These are phyloP conservation scores for Alternaria triticina DNA, from an alignment of 2,329 filamentous ascomycete genomes.

Conservation along the genomic window DNA sequence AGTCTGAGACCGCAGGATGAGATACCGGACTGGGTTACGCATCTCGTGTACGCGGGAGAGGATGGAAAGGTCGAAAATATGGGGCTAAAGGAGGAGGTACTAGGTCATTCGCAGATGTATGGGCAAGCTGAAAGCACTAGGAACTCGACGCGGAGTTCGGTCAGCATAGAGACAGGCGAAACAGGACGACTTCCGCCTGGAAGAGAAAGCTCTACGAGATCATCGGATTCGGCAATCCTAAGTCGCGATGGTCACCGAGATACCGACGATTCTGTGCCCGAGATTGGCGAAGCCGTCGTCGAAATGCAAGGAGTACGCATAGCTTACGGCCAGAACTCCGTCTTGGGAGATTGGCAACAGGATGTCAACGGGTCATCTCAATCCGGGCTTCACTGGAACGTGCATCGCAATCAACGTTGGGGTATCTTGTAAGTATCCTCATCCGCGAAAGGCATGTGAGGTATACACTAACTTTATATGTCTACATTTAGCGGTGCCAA, in stretches of 20 bases:
- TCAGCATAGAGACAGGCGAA: slow-evolving; percentile 34
- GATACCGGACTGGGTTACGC: slow-evolving; percentile 88
- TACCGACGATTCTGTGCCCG: slow-evolving; percentile 20
- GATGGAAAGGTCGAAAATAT: slow-evolving; percentile 70
- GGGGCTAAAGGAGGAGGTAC: slow-evolving; percentile 69
- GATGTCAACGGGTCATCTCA: slow-evolving; percentile 56
- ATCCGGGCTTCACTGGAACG: slow-evolving; percentile 79
- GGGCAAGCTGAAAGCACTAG: slow-evolving; percentile 23
- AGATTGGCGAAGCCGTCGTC: slow-evolving; percentile 72
- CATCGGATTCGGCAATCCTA: slow-evolving; percentile 9
- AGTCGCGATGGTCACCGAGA: slow-evolving; percentile 43
- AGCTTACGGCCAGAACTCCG: slow-evolving; percentile 76
- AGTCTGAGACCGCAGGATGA: slow-evolving; percentile 84
- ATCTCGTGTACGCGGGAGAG: slow-evolving; percentile 74
- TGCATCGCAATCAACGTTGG: slow-evolving; percentile 85
- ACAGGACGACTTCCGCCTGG: slow-evolving; percentile 37
- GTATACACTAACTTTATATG: not conserved
- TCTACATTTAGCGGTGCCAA: slow-evolving; percentile 70
- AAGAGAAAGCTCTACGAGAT: slow-evolving; percentile 16
- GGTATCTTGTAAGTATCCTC: slow-evolving; percentile 68
- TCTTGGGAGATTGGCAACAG: slow-evolving; percentile 81
- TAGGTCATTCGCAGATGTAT: slow-evolving; percentile 53
- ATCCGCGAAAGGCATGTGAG: not conserved
- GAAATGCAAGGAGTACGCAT: slow-evolving; percentile 88
- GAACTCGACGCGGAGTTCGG: slow-evolving; percentile 13